Conservation (phyloP, 1,284 basidiomycete genomes). For the Papiliotrema terrestris region DNA sequence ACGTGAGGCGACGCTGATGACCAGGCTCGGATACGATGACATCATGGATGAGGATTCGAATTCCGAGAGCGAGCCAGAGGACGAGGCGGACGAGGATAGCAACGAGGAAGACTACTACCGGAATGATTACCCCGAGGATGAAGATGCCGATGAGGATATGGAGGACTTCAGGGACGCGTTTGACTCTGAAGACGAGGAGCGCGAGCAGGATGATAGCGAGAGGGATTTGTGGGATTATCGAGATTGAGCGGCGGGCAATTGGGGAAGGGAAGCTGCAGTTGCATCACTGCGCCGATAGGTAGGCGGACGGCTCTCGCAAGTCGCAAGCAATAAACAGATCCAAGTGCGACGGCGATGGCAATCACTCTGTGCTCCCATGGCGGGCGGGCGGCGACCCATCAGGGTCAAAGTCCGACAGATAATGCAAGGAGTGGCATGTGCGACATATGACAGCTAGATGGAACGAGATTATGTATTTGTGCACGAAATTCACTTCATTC, state of each 20-base stretch:
- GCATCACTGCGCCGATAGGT: too few species aligned
- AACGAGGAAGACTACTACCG: conserved; percentile 51
- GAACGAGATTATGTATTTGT: not conserved
- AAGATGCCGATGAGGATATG: conserved; percentile 48
- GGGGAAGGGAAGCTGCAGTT: too few species aligned
- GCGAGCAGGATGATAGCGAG: conserved; percentile 7
- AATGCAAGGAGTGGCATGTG: too few species aligned
- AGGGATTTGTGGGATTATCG: conserved; percentile 14
- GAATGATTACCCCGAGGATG: conserved; percentile 51
- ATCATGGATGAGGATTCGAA: conserved; percentile 34
- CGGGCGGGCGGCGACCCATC: too few species aligned
- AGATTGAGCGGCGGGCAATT: conserved; percentile 3
- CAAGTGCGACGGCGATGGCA: too few species aligned
- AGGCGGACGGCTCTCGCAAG: too few species aligned
- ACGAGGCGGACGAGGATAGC: conserved; percentile 50
- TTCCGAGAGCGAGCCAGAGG: conserved; percentile 43
- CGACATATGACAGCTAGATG: not conserved
- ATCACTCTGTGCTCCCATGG: too few species aligned
- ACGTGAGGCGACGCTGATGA: not conserved
- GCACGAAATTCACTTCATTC: too few species aligned
- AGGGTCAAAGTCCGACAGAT: too few species aligned
- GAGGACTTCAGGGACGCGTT: conserved; percentile 34
- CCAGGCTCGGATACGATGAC: conserved; percentile 40
- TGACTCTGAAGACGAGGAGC: conserved; percentile 28
- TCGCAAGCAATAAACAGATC: too few species aligned